phyloP scores from a whole-genome alignment of 1,284 basidiomycete genomes.

The Cutaneotrichosporon sp. region DNA sequence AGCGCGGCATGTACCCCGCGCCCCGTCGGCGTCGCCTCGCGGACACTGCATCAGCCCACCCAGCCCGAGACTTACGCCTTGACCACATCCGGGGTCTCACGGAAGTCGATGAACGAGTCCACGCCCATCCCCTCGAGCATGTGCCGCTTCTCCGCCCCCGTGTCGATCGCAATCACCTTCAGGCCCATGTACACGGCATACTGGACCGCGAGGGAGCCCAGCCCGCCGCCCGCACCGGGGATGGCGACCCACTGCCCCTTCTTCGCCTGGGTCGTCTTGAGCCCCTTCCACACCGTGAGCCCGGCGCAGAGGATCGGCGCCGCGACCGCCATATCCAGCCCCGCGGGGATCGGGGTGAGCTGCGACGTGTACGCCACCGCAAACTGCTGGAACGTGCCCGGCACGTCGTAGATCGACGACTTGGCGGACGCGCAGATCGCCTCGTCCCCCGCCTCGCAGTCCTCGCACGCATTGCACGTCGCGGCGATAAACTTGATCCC shows the following conservation, averaged over 20 bases:
- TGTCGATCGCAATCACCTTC: conserved; percentile 74
- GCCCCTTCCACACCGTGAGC: conserved; percentile 66
- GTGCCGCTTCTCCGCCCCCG: conserved; percentile 59
- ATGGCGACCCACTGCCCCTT: conserved; percentile 79
- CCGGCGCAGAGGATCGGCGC: conserved; percentile 82
- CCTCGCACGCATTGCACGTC: no score
- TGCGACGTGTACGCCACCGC: conserved; percentile 64
- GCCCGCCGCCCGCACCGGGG: conserved; percentile 56
- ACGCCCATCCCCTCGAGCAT: conserved; percentile 67
- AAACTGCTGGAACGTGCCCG: no score
- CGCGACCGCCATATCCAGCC: conserved; percentile 65
- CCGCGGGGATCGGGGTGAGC: conserved; percentile 73
- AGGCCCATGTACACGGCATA: conserved; percentile 74
- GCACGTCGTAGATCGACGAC: no score
- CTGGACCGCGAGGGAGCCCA: conserved; percentile 62
- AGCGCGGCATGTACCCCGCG: conserved; percentile 72
- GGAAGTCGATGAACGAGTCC: conserved; percentile 76
- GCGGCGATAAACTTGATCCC: no score
- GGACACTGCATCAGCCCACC: conserved; percentile 51
- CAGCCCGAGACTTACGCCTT: neutral
- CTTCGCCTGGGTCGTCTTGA: conserved; percentile 68
- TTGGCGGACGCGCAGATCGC: no score
- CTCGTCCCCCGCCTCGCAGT: no score
- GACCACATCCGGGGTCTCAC: conserved; percentile 32
- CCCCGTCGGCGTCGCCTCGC: conserved; percentile 64